Base-by-base conservation (phyloP, 805 yeast genomes). In the Kregervanrija pseudodelftensis region DNA sequence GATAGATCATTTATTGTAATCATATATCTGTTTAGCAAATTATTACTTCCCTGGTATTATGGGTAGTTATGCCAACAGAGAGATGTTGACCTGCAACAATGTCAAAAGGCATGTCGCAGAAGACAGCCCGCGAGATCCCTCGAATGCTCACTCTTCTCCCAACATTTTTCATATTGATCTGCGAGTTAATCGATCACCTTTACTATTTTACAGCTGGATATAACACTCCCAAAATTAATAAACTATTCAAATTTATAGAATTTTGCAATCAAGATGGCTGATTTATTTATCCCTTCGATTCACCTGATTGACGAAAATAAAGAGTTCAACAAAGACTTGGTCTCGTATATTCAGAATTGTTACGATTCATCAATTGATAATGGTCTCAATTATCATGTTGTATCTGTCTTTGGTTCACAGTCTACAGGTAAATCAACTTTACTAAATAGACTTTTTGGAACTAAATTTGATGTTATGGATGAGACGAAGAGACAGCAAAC, bases 381-480 rank as follows among this genome's bases (percentile, higher is more conserved):
- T 11, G 95, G 90, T 0, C 67, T 83, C 45, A 72, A 82, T 54
- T 90, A 91, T 67, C 96, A 93, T 62, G 80, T 93, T 14, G 86
- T 93, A 3, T 82, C 98, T 0, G 99, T 93, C 34, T 93, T 93
- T 70, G 99, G 99, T 5, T 88, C 96, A 1, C 99, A 93, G 61
- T 84, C 95, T 3, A 89, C 97, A 4, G 99, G 99, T 43, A 93
- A 93, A 65, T 88, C 96, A 2, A 93, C 99, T 1, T 72, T 93
- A 47, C 72, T 93, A 56, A 93, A 93, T 66, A 77, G 79, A 37
- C 66, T 93, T 46, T 93, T 93, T 67, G 84, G 84, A 50, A 93
- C 98, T 9, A 66, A 74, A 37, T 93, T 93, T 60, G 96, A 86
- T 55, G 95, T 91, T 16, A 93, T 93, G 99, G 85, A 87, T 64